Evolutionary conservation across 2,329 filamentous ascomycete genomes (phyloP).

Genomic region (Metarhizium humberi): DNA sequence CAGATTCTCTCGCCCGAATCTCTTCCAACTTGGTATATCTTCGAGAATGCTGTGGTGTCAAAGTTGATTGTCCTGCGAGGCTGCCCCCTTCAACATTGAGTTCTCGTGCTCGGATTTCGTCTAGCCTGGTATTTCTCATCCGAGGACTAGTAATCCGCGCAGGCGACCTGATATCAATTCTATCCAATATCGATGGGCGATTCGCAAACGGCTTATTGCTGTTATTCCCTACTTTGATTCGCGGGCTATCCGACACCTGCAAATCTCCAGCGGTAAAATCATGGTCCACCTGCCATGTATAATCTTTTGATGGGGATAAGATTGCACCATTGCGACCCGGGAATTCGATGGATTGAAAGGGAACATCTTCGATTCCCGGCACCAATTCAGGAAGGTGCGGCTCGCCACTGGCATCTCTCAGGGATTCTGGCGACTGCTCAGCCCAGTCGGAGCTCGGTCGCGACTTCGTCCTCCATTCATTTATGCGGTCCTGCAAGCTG

Average conservation of each 20-base stretch:
- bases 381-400: slow-evolving; percentile 27
- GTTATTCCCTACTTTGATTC: slow-evolving; percentile 27
- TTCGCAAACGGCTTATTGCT: slow-evolving; percentile 25
- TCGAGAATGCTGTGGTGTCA: slow-evolving; percentile 9
- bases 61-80: slow-evolving; percentile 3
- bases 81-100: slow-evolving; percentile 22
- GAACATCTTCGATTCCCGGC: slow-evolving; percentile 28
- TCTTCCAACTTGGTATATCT: slow-evolving; percentile 26
- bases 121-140: slow-evolving; percentile 32
- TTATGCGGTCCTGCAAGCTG: slow-evolving; percentile 5
- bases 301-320: slow-evolving; percentile 40
- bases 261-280: slow-evolving; percentile 49
- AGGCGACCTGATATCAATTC: slow-evolving; percentile 19
- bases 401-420: slow-evolving; percentile 17
- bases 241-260: slow-evolving; percentile 47
- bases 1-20: slow-evolving; percentile 23
- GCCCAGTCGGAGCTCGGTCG: neutral
- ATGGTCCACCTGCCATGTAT: slow-evolving; percentile 46
- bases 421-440: slow-evolving; percentile 1
- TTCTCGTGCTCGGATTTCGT: slow-evolving; percentile 34
- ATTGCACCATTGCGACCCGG: neutral
- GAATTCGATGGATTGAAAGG: slow-evolving; percentile 24
- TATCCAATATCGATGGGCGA: slow-evolving; percentile 20
- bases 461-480: slow-evolving; percentile 6
- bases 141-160: slow-evolving; percentile 18